These are phyloP conservation scores for Rhizopus delemar DNA, from an alignment of 371 early-diverging fungal genomes.

Conservation along the genomic window DNA sequence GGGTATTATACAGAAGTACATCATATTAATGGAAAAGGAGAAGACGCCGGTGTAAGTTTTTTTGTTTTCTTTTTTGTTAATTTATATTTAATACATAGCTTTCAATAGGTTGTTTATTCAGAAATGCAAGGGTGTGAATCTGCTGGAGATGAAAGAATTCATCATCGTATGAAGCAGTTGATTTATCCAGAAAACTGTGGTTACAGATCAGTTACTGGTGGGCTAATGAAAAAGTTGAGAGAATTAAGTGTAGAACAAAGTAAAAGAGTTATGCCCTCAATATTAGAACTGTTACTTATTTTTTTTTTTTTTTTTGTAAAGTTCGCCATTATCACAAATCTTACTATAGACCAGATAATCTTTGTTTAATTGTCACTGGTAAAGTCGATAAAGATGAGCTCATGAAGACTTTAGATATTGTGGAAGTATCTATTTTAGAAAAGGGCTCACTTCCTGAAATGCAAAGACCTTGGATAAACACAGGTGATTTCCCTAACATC, in stretches of 20 bases:
- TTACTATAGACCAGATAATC: constrained; percentile 73
- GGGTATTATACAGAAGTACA: constrained; percentile 70
- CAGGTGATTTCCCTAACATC: constrained; percentile 55
- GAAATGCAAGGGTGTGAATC: constrained; percentile 62
- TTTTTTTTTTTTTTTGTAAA: constrained; percentile 15
- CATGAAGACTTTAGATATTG: constrained; percentile 52
- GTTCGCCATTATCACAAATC: constrained; percentile 61
- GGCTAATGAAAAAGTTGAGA: constrained; percentile 68
- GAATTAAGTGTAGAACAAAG: constrained; percentile 66
- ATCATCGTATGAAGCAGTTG: constrained; percentile 54
- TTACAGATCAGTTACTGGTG: constrained; percentile 70
- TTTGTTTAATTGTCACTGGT: constrained; percentile 68
- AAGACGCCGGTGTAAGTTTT: constrained; percentile 49
- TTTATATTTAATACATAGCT: background rate
- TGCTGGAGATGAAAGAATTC: constrained; percentile 45
- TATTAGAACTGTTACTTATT: background rate
- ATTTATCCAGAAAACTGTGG: constrained; percentile 67
- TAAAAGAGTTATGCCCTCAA: constrained; percentile 21
- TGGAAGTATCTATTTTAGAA: constrained; percentile 60
- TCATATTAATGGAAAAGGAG: constrained; percentile 58
- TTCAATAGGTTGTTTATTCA: constrained; percentile 50
- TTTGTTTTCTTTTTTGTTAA: background rate
- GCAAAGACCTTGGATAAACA: constrained; percentile 66
- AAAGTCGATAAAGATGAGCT: constrained; percentile 53
- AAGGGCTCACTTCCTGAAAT: constrained; percentile 60